Conservation (phyloP, 2,329 filamentous ascomycete species). For the Chalara sp. region DNA sequence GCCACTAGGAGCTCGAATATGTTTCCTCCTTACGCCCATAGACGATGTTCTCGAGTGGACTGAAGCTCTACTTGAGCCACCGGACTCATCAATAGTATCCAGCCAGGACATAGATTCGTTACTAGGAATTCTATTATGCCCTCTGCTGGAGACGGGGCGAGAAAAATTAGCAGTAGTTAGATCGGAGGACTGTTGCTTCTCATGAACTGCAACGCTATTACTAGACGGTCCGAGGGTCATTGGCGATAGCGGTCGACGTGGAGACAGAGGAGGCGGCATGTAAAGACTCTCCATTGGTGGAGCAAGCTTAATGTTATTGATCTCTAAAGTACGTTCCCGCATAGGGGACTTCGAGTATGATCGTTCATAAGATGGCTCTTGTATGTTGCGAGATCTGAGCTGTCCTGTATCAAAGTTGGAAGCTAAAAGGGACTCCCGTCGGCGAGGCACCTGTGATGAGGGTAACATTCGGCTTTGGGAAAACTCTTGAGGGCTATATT, state of each 20-base stretch:
- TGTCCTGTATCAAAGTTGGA: slow-evolving; percentile 21
- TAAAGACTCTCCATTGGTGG: slow-evolving; percentile 50
- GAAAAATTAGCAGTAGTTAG: slow-evolving; percentile 28
- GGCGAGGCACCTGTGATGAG: slow-evolving; percentile 22
- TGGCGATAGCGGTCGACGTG: slow-evolving; percentile 49
- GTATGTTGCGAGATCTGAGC: slow-evolving; percentile 25
- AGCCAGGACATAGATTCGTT: slow-evolving; percentile 85
- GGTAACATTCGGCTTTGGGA: slow-evolving; percentile 17
- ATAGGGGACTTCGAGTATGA: slow-evolving; percentile 47
- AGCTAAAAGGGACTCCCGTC: slow-evolving; percentile 29
- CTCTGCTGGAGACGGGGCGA: slow-evolving; percentile 27
- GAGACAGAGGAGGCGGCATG: slow-evolving; percentile 66
- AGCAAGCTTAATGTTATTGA: slow-evolving; percentile 33
- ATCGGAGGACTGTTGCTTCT: slow-evolving; percentile 22
- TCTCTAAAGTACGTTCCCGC: slow-evolving; percentile 30
- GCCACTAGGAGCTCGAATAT: slow-evolving; percentile 61
- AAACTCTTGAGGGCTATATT: slow-evolving; percentile 14
- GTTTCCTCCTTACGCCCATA: slow-evolving; percentile 59
- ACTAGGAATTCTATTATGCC: slow-evolving; percentile 54
- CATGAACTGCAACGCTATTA: slow-evolving; percentile 20
- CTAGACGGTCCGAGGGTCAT: slow-evolving; percentile 22
- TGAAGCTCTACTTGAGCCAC: slow-evolving; percentile 64
- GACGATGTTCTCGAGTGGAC: slow-evolving; percentile 75
- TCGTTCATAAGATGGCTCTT: slow-evolving; percentile 35
- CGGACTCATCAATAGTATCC: slow-evolving; percentile 90